These are phyloP conservation scores for Malassezia caprae DNA, from an alignment of 1,284 basidiomycete species.

Conservation along the genomic window DNA sequence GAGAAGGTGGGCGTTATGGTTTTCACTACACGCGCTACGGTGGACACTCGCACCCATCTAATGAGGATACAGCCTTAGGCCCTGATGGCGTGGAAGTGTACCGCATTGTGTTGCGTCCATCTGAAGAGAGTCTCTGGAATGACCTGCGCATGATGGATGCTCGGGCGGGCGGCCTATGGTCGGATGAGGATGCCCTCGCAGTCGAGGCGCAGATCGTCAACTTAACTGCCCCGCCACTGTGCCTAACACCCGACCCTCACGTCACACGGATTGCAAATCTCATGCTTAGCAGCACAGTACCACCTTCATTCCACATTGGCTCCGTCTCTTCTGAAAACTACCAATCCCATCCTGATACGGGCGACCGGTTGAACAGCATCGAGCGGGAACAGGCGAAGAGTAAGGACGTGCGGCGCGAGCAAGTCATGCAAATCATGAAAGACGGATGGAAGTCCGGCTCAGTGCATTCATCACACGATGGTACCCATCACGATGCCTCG, in stretches of 20 bases:
- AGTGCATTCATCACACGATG: neutral
- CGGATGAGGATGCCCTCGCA: conserved; percentile 38
- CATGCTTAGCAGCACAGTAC: conserved; percentile 38
- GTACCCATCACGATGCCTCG: neutral
- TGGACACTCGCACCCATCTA: neutral
- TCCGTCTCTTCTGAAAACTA: conserved; percentile 19
- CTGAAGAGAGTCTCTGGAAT: conserved; percentile 36
- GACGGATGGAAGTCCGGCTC: conserved; percentile 18
- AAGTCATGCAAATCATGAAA: conserved; percentile 44
- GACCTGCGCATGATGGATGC: conserved; percentile 40
- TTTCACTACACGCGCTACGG: conserved; percentile 13
- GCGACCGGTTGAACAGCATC: conserved; percentile 31
- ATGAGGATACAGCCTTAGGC: conserved; percentile 11
- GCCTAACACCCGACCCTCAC: conserved; percentile 38
- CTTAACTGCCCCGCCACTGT: conserved; percentile 41
- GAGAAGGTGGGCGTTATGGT: conserved; percentile 32
- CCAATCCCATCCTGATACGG: conserved; percentile 14
- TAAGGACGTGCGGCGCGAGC: conserved; percentile 27
- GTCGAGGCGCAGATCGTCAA: conserved; percentile 38
- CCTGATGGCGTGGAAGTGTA: conserved; percentile 34
- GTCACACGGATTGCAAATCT: conserved; percentile 40
- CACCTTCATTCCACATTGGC: conserved; percentile 23
- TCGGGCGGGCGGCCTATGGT: conserved; percentile 31
- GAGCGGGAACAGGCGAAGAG: conserved; percentile 32
- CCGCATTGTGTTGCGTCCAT: conserved; percentile 38